Evolutionary conservation across 441 rosid genomes (phyloP), one percentile per base, ranked within the genome.

Genomic region (Adansonia grandidieri): DNA sequence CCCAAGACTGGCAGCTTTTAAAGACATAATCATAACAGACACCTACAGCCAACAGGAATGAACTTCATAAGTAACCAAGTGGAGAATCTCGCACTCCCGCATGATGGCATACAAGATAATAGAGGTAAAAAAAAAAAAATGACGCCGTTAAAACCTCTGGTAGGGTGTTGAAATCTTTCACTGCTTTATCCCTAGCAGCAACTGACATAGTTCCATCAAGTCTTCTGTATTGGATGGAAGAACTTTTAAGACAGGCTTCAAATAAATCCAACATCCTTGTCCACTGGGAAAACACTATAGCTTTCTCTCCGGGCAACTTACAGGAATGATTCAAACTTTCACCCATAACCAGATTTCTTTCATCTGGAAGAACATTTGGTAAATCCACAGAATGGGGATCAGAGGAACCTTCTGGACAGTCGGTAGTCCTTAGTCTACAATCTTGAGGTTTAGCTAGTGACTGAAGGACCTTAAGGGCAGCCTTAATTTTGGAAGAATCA

Each of bases 1-100:
- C 84, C 97, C 98, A 65, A 95, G 97, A 84, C 97, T 95, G 19
- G 97, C 97, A 77, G 98, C 98, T 86, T 95, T 95, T 79, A 95
- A 85, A 80, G 98, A 95, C 97, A 95, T 93, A 61, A 93, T 95
- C 90, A 95, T 91, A 48, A 95, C 98, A 79, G 96, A 77, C 24
- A 95, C 94, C 98, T 95, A 80, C 65, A 72, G 63, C 48, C 77
- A 76, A 47, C 73, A 65, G 24, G n/a, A 19, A 24, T 15, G 15
- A 62, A 57, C 56, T 57, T 53, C 19, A 51, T 22, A 19, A 47
- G 37, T 69, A 57, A 74, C 48, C 7, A 56, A 56, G 44, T 9
- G 54, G 51, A 28, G 51, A 9, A 44, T 20, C 56, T 19, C 11
- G 7, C 66, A 67, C 28, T 48, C 24, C 42, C 68, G 24, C 5